A percentile compares a stretch with the other conserved stretches of the same genome.
Evolutionary conservation across 306 rosid genomes (phyloP).

Genomic region (Heteromeles arbutifolia): DNA sequence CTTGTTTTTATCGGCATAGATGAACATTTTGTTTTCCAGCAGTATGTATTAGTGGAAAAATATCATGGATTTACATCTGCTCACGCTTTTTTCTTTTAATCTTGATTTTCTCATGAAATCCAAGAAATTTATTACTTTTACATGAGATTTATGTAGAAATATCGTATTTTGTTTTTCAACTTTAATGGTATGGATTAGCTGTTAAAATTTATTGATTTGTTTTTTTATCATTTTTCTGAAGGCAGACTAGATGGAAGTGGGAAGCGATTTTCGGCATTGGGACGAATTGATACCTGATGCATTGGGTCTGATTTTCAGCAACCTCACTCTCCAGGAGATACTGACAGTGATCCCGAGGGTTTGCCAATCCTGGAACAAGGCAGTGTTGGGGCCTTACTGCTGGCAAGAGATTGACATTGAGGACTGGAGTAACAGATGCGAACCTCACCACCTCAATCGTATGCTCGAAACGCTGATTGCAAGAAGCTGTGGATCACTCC

Average conservation of each 20-base stretch:
- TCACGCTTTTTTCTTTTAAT: neutral
- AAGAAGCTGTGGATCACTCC: conserved; percentile 74
- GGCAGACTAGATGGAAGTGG: conserved; percentile 57
- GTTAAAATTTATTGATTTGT: neutral
- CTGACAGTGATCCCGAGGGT: conserved; percentile 83
- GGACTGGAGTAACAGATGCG: conserved; percentile 71
- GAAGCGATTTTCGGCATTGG: conserved; percentile 62
- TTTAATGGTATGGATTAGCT: neutral
- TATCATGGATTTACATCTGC: neutral
- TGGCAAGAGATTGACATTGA: conserved; percentile 97
- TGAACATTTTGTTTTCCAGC: neutral
- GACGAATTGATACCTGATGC: conserved; percentile 94
- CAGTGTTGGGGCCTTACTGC: conserved; percentile 77
- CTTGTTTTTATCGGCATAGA: neutral
- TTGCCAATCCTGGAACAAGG: conserved; percentile 85
- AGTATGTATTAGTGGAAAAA: neutral
- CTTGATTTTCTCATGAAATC: neutral
- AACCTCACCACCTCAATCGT: conserved; percentile 52
- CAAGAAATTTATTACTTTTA: neutral
- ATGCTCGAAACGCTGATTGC: conserved; percentile 66
- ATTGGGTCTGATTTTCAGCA: conserved; percentile 71
- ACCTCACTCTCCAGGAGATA: conserved; percentile 65
- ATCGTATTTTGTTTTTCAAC: neutral
- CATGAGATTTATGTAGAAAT: neutral
- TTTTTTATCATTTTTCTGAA: neutral